phyloP scores from a whole-genome alignment of 2,329 filamentous ascomycete species.

The Pseudocercospora crystallina region DNA sequence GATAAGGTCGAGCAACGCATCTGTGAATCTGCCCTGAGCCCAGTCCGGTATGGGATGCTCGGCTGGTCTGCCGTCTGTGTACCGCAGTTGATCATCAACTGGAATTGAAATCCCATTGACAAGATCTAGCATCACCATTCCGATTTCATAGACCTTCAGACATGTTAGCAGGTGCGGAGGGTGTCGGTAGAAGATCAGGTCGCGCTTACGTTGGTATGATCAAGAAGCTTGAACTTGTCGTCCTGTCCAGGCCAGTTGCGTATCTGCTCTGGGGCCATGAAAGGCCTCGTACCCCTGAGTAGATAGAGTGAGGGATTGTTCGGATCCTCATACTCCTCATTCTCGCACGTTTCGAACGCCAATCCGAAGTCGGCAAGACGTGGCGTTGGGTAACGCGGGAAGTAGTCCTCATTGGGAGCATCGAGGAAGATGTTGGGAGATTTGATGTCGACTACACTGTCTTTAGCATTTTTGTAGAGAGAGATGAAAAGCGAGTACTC shows the following conservation, averaged over 20 bases:
- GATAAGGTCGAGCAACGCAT: background rate
- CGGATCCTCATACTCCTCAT: background rate
- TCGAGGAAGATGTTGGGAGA: conserved; percentile 8
- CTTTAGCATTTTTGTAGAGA: no score
- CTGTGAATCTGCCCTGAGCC: background rate
- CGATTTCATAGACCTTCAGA: conserved; percentile 2
- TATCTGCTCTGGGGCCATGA: conserved; percentile 5
- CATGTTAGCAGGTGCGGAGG: no score
- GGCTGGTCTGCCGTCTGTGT: background rate
- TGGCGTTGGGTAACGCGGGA: conserved; percentile 2
- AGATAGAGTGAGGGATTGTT: background rate
- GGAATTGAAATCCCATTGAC: background rate
- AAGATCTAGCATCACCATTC: conserved; percentile 4
- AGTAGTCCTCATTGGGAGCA: background rate
- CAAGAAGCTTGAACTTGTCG: no score
- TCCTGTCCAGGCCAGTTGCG: no score
- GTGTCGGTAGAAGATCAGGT: no score
- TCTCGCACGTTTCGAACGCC: background rate
- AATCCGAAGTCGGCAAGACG: conserved; percentile 8
- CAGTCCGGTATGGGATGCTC: background rate
- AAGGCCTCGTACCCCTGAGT: background rate
- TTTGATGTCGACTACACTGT: conserved; percentile 1
- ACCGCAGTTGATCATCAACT: background rate
- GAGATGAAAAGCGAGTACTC: no score
- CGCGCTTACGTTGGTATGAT: no score